A percentile compares a stretch with the other conserved stretches of the same genome.
Evolutionary conservation across 371 early-diverging fungal species (phyloP).

Genomic region (Mortierella sp.): DNA sequence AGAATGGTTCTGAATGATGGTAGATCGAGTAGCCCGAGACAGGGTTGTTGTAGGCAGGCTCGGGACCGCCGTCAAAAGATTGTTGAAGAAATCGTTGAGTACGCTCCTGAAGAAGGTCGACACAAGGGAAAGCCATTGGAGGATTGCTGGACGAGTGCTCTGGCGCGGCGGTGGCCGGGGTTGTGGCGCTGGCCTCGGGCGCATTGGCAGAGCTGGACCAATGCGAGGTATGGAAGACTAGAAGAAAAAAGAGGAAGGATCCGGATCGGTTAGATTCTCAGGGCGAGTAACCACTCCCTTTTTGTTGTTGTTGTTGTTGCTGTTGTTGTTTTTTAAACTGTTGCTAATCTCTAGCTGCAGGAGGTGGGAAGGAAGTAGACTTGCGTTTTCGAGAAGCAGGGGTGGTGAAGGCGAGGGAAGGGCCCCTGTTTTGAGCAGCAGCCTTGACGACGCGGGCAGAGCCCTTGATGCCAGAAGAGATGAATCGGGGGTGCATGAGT

Average conservation of each 20-base stretch:
- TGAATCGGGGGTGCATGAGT: constrained; percentile 37
- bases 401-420: constrained; percentile 24
- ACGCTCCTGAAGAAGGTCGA: constrained; percentile 75
- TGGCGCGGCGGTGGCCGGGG: neutral
- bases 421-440: constrained; percentile 14
- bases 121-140: constrained; percentile 82
- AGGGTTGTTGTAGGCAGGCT: constrained; percentile 87
- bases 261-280: neutral
- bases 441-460: constrained; percentile 35
- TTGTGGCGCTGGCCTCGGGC: constrained; percentile 7
- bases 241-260: neutral
- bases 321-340: neutral
- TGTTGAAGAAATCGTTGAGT: constrained; percentile 56
- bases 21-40: constrained; percentile 84
- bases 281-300: too few relatives aligned
- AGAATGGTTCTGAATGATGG: constrained; percentile 73
- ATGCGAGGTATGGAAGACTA: constrained; percentile 47
- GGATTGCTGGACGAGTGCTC: constrained; percentile 61
- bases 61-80: constrained; percentile 83
- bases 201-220: constrained; percentile 32
- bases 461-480: constrained; percentile 34
- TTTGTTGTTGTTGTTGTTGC: neutral
- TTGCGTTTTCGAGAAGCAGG: constrained; percentile 40
- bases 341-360: too few relatives aligned
- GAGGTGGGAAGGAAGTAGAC: neutral